Conservation (phyloP, 331 rosid species). For the Stylosanthes scabra region DNA sequence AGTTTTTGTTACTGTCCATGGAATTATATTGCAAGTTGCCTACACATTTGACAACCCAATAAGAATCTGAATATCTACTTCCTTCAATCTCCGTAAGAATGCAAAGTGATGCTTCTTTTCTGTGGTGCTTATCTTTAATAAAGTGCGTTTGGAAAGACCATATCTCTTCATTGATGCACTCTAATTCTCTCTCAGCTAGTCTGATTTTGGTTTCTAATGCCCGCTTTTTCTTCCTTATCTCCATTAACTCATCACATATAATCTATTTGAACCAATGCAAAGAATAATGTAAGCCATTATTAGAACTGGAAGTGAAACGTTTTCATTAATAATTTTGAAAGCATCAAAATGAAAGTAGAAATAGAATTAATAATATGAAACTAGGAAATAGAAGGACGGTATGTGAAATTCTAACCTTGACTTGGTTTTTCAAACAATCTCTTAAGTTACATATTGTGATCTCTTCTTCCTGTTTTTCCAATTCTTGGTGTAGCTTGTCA, state of each 20-base stretch:
- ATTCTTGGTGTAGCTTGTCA: too few species aligned
- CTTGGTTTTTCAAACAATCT: too few species aligned
- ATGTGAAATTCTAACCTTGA: too few species aligned
- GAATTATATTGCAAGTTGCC: conserved; percentile 14
- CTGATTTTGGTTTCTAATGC: conserved; percentile 21
- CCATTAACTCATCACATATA: conserved; percentile 32
- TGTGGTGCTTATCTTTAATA: not conserved
- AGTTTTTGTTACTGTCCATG: not conserved
- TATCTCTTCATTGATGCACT: conserved; percentile 29
- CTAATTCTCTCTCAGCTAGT: not conserved
- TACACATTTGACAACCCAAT: conserved; percentile 14
- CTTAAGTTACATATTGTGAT: too few species aligned
- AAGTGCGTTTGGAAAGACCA: conserved; percentile 30
- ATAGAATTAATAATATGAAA: too few species aligned
- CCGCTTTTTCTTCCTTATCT: conserved; percentile 12
- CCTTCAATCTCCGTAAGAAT: not conserved
- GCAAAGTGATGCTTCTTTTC: conserved; percentile 37
- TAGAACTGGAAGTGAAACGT: too few species aligned
- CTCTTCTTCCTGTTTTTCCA: too few species aligned
- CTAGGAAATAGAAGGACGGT: too few species aligned
- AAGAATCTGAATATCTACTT: not conserved
- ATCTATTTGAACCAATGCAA: not conserved
- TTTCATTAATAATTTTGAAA: too few species aligned
- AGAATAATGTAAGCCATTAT: too few species aligned
- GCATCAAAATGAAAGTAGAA: too few species aligned